Percentiles rank a stretch among this genome's conserved stretches.
These are phyloP conservation scores for Brassica nigra DNA, from an alignment of 345 rosid genomes.

Conservation along the genomic window DNA sequence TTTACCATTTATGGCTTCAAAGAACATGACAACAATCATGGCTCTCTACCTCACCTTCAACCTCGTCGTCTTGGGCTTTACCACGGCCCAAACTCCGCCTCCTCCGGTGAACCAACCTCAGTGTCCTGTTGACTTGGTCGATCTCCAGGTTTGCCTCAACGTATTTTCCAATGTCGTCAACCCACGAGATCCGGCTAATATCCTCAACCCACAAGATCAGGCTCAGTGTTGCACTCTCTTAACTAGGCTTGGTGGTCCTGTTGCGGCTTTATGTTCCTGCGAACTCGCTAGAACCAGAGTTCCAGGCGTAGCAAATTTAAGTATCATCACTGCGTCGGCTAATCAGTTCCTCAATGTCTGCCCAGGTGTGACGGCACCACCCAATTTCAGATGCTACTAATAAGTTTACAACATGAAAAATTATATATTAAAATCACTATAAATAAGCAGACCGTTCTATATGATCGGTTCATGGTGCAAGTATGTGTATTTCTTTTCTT, in stretches of 20 bases:
- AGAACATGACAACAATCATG: slow-evolving; percentile 16
- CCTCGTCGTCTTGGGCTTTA: slow-evolving; percentile 21
- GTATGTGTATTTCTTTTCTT: background rate
- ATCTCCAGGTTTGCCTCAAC: background rate
- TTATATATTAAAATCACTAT: background rate
- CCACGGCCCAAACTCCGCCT: background rate
- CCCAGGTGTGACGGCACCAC: background rate
- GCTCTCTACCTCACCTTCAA: slow-evolving; percentile 27
- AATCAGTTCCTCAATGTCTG: background rate
- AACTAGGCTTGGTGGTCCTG: background rate
- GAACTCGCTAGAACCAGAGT: background rate
- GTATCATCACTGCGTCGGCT: background rate
- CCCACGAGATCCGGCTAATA: background rate
- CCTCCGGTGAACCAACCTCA: background rate
- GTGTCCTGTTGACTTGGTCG: background rate
- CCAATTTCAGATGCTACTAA: background rate
- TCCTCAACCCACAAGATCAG: background rate
- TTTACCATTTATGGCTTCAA: slow-evolving; percentile 19
- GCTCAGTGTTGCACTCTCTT: background rate
- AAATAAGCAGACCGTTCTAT: background rate
- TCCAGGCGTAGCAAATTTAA: background rate
- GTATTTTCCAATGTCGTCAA: background rate
- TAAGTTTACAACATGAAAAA: background rate
- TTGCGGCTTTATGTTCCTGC: background rate
- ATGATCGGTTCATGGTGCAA: background rate